These are phyloP conservation scores for Phytopythium mirpurense DNA, from an alignment of 352 stramenopile species.

Conservation along the genomic window DNA sequence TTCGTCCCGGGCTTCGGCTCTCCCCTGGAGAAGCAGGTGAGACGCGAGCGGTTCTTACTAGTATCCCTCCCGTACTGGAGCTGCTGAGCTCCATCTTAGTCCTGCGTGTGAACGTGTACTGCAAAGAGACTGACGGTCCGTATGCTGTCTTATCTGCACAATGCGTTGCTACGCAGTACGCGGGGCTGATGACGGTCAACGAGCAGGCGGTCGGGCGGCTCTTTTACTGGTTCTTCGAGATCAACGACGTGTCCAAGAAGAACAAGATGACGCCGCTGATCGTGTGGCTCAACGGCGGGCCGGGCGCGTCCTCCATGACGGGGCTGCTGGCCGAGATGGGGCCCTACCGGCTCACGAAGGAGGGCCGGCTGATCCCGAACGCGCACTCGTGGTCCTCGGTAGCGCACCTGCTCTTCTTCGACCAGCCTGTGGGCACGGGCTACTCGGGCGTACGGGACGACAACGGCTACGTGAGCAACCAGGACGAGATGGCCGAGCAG, in stretches of 20 bases:
- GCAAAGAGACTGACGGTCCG: too few species aligned
- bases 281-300: conserved; percentile 79
- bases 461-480: conserved; percentile 59
- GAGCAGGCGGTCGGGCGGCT: conserved; percentile 42
- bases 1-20: conserved; percentile 68
- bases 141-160: too few species aligned
- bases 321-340: conserved; percentile 74
- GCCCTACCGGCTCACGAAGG: conserved; percentile 59
- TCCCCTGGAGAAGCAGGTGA: conserved; percentile 60
- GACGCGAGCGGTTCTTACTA: background rate
- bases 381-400: conserved; percentile 67
- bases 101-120: too few species aligned
- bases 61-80: conserved; percentile 5
- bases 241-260: conserved; percentile 33
- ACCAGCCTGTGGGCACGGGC: conserved; percentile 77
- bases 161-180: conserved; percentile 40
- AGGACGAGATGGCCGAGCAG: conserved; percentile 72
- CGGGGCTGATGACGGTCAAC: conserved; percentile 64
- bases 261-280: conserved; percentile 55
- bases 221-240: conserved; percentile 88
- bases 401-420: conserved; percentile 82
- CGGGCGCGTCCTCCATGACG: conserved; percentile 76
- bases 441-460: conserved; percentile 73
- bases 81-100: conserved; percentile 15
- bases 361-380: conserved; percentile 70